Evolutionary conservation across 768 basidiomycete genomes (phyloP).

Genomic region (Suillus tomentosus): DNA sequence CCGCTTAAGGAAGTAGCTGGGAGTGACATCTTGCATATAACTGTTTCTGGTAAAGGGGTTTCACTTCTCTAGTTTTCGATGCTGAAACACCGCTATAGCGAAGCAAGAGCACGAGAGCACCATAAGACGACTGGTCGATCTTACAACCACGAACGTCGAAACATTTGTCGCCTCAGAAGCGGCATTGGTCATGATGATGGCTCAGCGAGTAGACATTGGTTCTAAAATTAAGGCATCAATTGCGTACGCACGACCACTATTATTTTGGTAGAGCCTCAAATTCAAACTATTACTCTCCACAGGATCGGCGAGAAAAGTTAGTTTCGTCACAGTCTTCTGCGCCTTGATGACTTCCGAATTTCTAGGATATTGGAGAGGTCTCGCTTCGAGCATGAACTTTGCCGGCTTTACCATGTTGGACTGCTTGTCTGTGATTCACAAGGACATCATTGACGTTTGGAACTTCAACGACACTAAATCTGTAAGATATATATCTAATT

Average conservation of each 20-base stretch:
- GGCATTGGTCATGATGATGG: slow-evolving; percentile 10
- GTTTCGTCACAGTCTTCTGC: not conserved
- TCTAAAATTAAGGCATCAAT: slow-evolving; percentile 7
- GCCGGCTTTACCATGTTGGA: slow-evolving; percentile 10
- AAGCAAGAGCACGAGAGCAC: slow-evolving; percentile 7
- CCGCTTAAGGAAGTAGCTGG: slow-evolving; percentile 11
- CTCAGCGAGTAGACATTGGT: slow-evolving; percentile 11
- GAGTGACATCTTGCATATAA: slow-evolving; percentile 3
- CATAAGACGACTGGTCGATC: slow-evolving; percentile 8
- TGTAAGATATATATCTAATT: slow-evolving; percentile 5
- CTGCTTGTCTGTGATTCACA: slow-evolving; percentile 21
- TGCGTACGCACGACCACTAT: slow-evolving; percentile 1
- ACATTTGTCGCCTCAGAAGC: slow-evolving; percentile 12
- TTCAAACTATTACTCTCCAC: not conserved
- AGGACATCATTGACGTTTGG: slow-evolving; percentile 22
- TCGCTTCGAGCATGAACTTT: slow-evolving; percentile 18
- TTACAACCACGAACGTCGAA: slow-evolving; percentile 14
- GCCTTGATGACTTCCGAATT: not conserved
- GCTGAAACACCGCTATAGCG: not conserved
- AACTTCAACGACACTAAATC: slow-evolving; percentile 19
- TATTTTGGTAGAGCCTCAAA: not conserved
- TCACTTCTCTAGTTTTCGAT: not conserved
- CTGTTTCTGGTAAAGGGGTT: slow-evolving; percentile 10
- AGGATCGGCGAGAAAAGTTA: slow-evolving; percentile 15
- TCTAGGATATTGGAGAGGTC: slow-evolving; percentile 22